These are phyloP conservation scores for Plenodomus tracheiphilus DNA, from an alignment of 2,329 filamentous ascomycete species.

Conservation along the genomic window DNA sequence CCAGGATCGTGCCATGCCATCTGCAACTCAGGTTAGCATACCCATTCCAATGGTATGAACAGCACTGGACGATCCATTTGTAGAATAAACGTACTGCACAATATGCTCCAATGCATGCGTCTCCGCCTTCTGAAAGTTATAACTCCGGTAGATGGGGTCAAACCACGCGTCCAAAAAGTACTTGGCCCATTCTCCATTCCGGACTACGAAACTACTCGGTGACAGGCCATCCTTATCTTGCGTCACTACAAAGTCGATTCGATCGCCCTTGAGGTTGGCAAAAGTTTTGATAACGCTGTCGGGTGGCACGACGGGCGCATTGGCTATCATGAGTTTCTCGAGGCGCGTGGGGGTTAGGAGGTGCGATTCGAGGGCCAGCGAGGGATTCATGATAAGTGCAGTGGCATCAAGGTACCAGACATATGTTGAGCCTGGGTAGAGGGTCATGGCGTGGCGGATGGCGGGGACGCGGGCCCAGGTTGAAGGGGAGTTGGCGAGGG, in stretches of 20 bases:
- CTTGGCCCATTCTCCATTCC: slow-evolving; percentile 85
- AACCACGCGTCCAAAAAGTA: slow-evolving; percentile 97
- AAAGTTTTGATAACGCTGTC: slow-evolving; percentile 98
- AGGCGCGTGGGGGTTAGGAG: slow-evolving; percentile 70
- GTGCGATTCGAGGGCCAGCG: slow-evolving; percentile 68
- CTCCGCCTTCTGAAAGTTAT: slow-evolving; percentile 96
- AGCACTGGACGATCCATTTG: no score
- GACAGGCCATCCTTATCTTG: slow-evolving; percentile 83
- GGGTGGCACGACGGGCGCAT: slow-evolving; percentile 85
- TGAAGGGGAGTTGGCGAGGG: slow-evolving; percentile 58
- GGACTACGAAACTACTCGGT: slow-evolving; percentile 75
- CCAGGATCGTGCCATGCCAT: slow-evolving; percentile 96
- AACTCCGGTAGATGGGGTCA: slow-evolving; percentile 87
- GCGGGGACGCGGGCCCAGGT: slow-evolving; percentile 83
- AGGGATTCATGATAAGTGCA: slow-evolving; percentile 85
- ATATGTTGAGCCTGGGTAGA: slow-evolving; percentile 74
- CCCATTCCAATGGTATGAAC: no score
- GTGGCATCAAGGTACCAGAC: slow-evolving; percentile 88
- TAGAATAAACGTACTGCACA: slow-evolving; percentile 48
- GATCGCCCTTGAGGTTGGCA: slow-evolving; percentile 72
- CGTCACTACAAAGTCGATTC: slow-evolving; percentile 80
- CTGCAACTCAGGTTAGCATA: slow-evolving; percentile 53
- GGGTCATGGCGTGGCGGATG: slow-evolving; percentile 83
- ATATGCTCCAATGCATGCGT: slow-evolving; percentile 77
- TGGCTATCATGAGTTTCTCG: slow-evolving; percentile 79